Percentiles rank a stretch among this genome's conserved stretches.
Conservation (phyloP, 768 basidiomycete species). For the Agaricus blazei region DNA sequence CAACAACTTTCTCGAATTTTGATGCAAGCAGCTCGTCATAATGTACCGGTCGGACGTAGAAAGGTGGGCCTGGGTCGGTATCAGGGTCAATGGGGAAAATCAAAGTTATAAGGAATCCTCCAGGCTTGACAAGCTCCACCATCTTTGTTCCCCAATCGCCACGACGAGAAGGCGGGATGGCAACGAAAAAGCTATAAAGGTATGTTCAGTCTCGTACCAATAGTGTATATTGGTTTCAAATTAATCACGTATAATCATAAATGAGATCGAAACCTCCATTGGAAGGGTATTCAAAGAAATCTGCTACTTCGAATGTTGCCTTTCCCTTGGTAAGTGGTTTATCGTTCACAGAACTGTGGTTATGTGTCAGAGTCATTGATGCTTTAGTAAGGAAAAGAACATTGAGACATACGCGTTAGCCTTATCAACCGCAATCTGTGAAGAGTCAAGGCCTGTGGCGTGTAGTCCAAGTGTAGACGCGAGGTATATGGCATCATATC, state of each 20-base stretch:
- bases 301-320: slow-evolving; percentile 33
- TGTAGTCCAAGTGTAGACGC: slow-evolving; percentile 44
- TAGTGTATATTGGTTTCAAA: slow-evolving; percentile 11
- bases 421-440: slow-evolving; percentile 43
- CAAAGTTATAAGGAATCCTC: slow-evolving; percentile 58
- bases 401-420: slow-evolving; percentile 34
- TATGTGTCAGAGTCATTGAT: background rate
- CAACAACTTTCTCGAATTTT: slow-evolving; percentile 49
- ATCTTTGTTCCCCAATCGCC: slow-evolving; percentile 56
- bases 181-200: slow-evolving; percentile 59
- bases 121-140: slow-evolving; percentile 48
- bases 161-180: slow-evolving; percentile 53
- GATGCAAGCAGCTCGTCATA: slow-evolving; percentile 46
- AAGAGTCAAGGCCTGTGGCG: slow-evolving; percentile 51
- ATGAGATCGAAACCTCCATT: slow-evolving; percentile 46
- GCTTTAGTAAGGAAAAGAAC: background rate
- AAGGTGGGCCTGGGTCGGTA: slow-evolving; percentile 53
- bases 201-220: background rate
- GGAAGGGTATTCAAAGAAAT: slow-evolving; percentile 51
- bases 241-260: slow-evolving; percentile 57
- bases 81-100: slow-evolving; percentile 49
- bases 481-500: slow-evolving; percentile 56
- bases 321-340: slow-evolving; percentile 16
- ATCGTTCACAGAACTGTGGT: slow-evolving; percentile 9
- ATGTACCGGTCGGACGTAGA: slow-evolving; percentile 50